Conservation (phyloP, 73 alveolate genomes). For the Tetrahymena thermophila region DNA sequence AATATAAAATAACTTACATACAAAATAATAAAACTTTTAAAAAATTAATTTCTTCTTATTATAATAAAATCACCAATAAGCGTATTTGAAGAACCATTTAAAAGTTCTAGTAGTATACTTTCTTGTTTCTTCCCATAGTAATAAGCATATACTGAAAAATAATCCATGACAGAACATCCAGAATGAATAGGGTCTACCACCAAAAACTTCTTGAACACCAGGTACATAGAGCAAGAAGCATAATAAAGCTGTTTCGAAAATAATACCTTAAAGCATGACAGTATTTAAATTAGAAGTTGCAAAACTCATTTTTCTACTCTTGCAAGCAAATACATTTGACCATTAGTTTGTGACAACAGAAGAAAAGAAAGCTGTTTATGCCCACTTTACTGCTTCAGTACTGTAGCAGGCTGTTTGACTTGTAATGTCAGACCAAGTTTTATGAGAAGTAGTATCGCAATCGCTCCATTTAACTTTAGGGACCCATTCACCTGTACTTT, state of each 20-base stretch:
- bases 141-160: slow-evolving; percentile 15
- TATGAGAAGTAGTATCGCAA: neutral
- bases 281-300: neutral
- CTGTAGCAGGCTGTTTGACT: slow-evolving; percentile 24
- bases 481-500: neutral
- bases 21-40: too few relatives aligned
- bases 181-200: slow-evolving; percentile 30
- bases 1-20: too few relatives aligned
- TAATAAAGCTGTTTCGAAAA: slow-evolving; percentile 11
- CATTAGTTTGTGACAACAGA: slow-evolving; percentile 24
- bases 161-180: slow-evolving; percentile 35
- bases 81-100: neutral
- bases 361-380: slow-evolving; percentile 34
- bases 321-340: slow-evolving; percentile 38
- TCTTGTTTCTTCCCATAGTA: slow-evolving; percentile 38
- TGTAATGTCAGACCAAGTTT: neutral
- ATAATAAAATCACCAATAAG: neutral
- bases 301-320: slow-evolving; percentile 31
- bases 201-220: slow-evolving; percentile 36
- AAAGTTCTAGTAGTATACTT: slow-evolving; percentile 16
- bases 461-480: slow-evolving; percentile 10
- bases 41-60: too few relatives aligned
- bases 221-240: slow-evolving; percentile 16
- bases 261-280: slow-evolving; percentile 29
- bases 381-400: slow-evolving; percentile 36